Evolutionary conservation across 306 rosid genomes (phyloP), one percentile per base, ranked within the genome.

Genomic region (Sindora glabra): DNA sequence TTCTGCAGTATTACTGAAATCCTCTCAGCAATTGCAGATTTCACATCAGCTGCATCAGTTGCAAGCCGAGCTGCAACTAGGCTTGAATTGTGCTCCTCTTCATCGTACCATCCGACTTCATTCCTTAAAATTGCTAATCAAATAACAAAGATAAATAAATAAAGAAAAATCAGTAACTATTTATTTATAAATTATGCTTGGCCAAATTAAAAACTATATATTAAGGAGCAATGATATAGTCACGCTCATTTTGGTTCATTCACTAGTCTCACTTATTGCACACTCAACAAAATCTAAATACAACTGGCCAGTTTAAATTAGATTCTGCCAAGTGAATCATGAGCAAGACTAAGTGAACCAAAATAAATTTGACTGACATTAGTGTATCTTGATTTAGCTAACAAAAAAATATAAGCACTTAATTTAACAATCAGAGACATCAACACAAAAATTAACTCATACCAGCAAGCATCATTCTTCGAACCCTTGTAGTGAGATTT

Each of bases 391-490:
- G n/a, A n/a, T n/a, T n/a, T n/a, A n/a, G n/a, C n/a, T n/a, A n/a
- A n/a, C n/a, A n/a, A n/a, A n/a, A n/a, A n/a, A n/a, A n/a, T n/a
- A n/a, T n/a, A n/a, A n/a, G n/a, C n/a, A n/a, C n/a, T n/a, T n/a
- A n/a, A n/a, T n/a, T n/a, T n/a, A n/a, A n/a, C n/a, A 54, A 42
- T 22, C 0, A 24, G n/a, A 27, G 5, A 29, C 15, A 27, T 8
- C 2, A 5, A 21, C 30, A 10, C 19, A 69, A 36, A 23, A 34
- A 44, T 26, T 56, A 23, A 71, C 11, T 1, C 48, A 23, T 77
- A 92, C 99, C 96, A 37, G 99, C 95, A 59, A 92, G 99, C 99
- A 92, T 92, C 99, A 89, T 92, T 74, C 99, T 92, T 67, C 99
- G 81, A 18, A 92, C 99, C 80, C 99, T 88, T 25, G 99, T 92